Conservation (phyloP, 768 basidiomycete genomes). For the Pseudohyphozyma bogoriensis region DNA sequence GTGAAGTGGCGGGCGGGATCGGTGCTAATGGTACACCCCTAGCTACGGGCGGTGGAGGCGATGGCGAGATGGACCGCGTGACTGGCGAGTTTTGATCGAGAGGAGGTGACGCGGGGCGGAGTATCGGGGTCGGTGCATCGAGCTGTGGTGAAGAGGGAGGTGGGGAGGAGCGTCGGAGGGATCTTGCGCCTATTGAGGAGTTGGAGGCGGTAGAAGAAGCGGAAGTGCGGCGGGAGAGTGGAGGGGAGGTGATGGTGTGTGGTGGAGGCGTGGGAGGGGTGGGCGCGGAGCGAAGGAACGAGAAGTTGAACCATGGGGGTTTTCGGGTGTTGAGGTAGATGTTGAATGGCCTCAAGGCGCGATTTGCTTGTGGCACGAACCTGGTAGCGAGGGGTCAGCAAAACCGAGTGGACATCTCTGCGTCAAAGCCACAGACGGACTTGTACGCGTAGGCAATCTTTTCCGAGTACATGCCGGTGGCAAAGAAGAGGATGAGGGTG, state of each 20-base stretch:
- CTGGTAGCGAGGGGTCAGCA: slow-evolving; percentile 41
- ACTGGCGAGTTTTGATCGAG: too few relatives aligned
- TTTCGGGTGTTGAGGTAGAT: slow-evolving; percentile 92
- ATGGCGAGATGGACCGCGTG: slow-evolving; percentile 24
- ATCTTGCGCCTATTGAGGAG: slow-evolving; percentile 10
- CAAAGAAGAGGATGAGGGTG: slow-evolving; percentile 86
- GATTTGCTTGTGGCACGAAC: slow-evolving; percentile 93
- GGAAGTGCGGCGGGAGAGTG: slow-evolving; percentile 14
- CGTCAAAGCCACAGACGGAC: slow-evolving; percentile 40
- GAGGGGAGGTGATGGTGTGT: slow-evolving; percentile 13
- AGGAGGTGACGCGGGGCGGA: slow-evolving; percentile 4
- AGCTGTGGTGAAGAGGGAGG: slow-evolving; percentile 39
- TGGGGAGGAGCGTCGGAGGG: too few relatives aligned
- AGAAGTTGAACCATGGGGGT: slow-evolving; percentile 46
- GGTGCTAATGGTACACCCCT: slow-evolving; percentile 49
- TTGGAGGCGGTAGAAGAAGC: slow-evolving; percentile 34
- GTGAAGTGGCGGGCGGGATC: slow-evolving; percentile 81
- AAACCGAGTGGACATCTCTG: background rate
- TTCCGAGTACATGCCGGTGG: slow-evolving; percentile 89
- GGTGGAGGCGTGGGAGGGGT: background rate
- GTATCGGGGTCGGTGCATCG: slow-evolving; percentile 52
- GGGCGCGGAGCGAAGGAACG: slow-evolving; percentile 33
- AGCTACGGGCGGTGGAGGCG: slow-evolving; percentile 29
- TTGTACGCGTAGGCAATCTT: slow-evolving; percentile 94
- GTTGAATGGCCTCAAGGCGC: slow-evolving; percentile 80